Percentiles rank a stretch among this genome's conserved stretches.
phyloP scores from a whole-genome alignment of 129 eudicot species.

The Chrysanthemum lavandulifolium region DNA sequence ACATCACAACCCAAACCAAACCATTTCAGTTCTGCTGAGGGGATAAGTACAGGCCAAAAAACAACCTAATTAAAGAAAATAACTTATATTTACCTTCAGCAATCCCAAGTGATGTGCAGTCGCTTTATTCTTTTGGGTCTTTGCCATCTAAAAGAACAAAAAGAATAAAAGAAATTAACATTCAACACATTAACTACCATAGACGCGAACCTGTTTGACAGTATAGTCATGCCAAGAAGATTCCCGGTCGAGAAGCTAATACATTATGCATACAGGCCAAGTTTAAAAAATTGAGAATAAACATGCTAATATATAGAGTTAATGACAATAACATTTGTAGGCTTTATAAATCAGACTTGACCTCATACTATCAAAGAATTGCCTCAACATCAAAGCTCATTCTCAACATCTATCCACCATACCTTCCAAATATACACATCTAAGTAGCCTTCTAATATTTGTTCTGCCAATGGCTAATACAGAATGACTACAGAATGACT shows the following conservation, averaged over 20 bases:
- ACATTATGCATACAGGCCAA: too few species aligned
- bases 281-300: background rate
- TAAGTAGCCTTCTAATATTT: too few species aligned
- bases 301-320: too few species aligned
- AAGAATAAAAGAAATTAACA: background rate
- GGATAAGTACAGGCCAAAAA: constrained; percentile 4
- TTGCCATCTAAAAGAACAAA: constrained; percentile 73
- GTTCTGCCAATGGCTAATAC: too few species aligned
- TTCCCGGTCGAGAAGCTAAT: background rate
- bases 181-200: constrained; percentile 2
- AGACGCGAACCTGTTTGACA: background rate
- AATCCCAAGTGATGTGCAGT: constrained; percentile 97
- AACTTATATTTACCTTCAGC: constrained; percentile 68
- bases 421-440: too few species aligned
- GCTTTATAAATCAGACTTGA: too few species aligned
- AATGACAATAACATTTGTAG: too few species aligned
- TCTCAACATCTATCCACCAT: too few species aligned
- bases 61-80: background rate
- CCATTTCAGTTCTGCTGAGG: constrained; percentile 15
- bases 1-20: constrained; percentile 15
- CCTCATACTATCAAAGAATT: too few species aligned
- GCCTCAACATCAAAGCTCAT: too few species aligned
- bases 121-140: constrained; percentile 98
- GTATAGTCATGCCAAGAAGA: constrained; percentile 1
- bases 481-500: too few species aligned